Evolutionary conservation across 108 stramenopile species (phyloP).

Genomic region (Fistulifera solaris): DNA sequence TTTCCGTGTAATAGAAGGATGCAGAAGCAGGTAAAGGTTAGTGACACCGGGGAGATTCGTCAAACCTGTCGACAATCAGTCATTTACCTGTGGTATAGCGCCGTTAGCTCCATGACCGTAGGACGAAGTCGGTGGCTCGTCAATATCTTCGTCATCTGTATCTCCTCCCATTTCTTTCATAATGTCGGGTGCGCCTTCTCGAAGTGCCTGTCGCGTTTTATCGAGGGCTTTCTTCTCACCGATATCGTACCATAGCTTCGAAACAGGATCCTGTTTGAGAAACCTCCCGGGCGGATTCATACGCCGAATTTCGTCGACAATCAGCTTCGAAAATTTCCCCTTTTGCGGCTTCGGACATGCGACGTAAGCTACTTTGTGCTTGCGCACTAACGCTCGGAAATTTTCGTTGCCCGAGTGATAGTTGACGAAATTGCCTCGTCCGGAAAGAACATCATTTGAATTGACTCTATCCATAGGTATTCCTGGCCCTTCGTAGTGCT

Average conservation of each 20-base stretch:
- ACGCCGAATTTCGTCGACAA: slow-evolving; percentile 65
- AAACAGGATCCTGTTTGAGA: slow-evolving; percentile 69
- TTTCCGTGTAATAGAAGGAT: too few species aligned
- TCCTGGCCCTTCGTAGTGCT: too few species aligned
- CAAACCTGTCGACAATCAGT: too few species aligned
- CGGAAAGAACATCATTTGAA: slow-evolving; percentile 78
- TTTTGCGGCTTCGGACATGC: slow-evolving; percentile 71
- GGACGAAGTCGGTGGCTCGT: background rate
- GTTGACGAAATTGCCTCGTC: slow-evolving; percentile 77
- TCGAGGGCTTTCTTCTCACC: slow-evolving; percentile 84
- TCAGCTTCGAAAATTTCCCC: slow-evolving; percentile 55
- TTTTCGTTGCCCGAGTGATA: slow-evolving; percentile 75
- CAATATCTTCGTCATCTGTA: background rate
- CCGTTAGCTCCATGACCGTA: too few species aligned
- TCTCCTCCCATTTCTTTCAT: slow-evolving; percentile 37
- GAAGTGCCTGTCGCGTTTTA: slow-evolving; percentile 77
- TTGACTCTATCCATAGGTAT: too few species aligned
- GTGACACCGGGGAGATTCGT: too few species aligned
- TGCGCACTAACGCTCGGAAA: slow-evolving; percentile 62
- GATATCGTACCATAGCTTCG: slow-evolving; percentile 79
- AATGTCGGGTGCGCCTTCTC: slow-evolving; percentile 79
- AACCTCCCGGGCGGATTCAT: slow-evolving; percentile 74
- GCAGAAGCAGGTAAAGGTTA: too few species aligned
- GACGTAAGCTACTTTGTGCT: slow-evolving; percentile 71
- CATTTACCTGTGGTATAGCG: too few species aligned